Base-by-base conservation (phyloP, 2,329 filamentous ascomycete species). In the Ceratocystis eucalypticola region DNA sequence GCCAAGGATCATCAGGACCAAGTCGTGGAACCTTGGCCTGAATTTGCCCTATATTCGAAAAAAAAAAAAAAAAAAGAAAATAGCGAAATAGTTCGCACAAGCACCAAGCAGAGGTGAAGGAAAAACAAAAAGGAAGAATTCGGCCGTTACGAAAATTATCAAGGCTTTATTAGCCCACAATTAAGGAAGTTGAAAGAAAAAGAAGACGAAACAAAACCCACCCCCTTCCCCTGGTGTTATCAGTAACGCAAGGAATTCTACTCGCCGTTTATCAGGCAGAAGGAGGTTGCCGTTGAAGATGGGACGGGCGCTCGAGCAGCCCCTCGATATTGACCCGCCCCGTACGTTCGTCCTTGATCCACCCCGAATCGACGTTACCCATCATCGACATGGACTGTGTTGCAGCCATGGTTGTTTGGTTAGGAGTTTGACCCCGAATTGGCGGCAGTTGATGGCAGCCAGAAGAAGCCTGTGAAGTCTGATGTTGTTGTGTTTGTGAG, bases 271-370 rank as follows among this genome's bases (percentile, higher is more conserved):
- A 37, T 65, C 41, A 65, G 41, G 46, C 17, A 57, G 53, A 61
- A 46, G 67, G 64, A n/a, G 70, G 46, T 69, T 70, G 75, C 69
- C 71, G 70, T 33, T 70, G 68, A 62, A 70, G 71, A 69, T 69
- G 73, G 61, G 70, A 80, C 28, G 81, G 79, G 73, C 79, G 82
- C 70, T 84, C 84, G 71, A 88, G 82, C 71, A 84, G 77, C 1
- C 83, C 84, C 10, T 80, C 82, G 69, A 87, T 86, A 70, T 84
- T 83, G 62, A 86, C 80, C 17, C 84, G 79, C 46, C 77, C 64
- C n/a, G 62, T 74, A 20, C 82, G 78, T 66, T 83, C 82, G 66
- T 82, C 80, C 55, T 79, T 77, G 65, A 73, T 72, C 73, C 76
- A 78, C 30, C 71, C 69, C 22, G 70, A 45, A 12, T 68, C 64